Base-by-base conservation (phyloP, 108 stramenopile species). In the Aurantiochytrium sp. region DNA sequence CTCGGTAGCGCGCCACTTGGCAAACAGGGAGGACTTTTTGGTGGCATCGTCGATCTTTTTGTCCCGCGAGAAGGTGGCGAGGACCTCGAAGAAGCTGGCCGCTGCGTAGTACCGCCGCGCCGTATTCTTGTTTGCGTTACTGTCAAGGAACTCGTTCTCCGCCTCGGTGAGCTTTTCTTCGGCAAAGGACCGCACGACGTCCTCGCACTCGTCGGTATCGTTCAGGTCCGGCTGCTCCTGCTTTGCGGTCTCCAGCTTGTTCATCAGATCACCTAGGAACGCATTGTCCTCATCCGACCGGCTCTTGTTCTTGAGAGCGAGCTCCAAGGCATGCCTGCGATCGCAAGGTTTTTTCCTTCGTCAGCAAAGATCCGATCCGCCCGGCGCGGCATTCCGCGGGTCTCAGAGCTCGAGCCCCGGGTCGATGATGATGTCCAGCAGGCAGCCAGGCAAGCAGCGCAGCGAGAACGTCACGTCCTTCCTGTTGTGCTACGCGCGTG, bases 1-100 rank as follows among this genome's bases (percentile, higher is more conserved):
- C 39, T 98, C 96, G 2, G 96, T 94, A 12, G 96, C 96, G 86
- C 97, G 96, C 96, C 96, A 98, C 87, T 97, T 98, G 69, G 93
- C 92, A 90, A 97, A 98, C 15, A 31, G 93, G 88, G 85, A 86
- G 27, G 37, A 55, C 39, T 90, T 88, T 24, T 55, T 85, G 12
- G 41, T 37, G 52, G 31, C 87, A 5, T 88, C 89, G 19, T 69
- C 89, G 45, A 87, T 88, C 21, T 55, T 55, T 32, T 88, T 42
- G 30, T 88, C 68, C 21, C 81, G 37, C 54, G 94, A 92, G 89
- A 97, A 98, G 91, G 96, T 96, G 50, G 95, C 89, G 86, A 98
- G 87, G 32, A 96, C 95, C 69, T 98, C 96, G 86, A 95, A 94
- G 86, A 97, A 96, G 5, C 90, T 92, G 6, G 94, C 95, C 21